phyloP scores from a whole-genome alignment of 2,329 filamentous ascomycete species.

The Fusarium nodosum region DNA sequence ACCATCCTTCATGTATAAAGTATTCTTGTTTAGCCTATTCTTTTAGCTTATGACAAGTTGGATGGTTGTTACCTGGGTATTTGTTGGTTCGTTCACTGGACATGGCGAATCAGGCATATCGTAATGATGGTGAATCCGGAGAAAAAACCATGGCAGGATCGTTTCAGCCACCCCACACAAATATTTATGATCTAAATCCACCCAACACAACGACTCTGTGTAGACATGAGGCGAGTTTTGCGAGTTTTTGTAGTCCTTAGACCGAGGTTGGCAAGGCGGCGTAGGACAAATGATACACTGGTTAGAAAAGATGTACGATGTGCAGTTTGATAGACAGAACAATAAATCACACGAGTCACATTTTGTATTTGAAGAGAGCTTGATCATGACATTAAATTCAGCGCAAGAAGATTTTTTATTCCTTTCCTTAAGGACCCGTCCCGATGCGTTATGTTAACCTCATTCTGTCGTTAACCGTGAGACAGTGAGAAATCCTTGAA shows the following conservation, averaged over 20 bases:
- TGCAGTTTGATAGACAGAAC: background rate
- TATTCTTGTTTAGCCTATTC: conserved; percentile 36
- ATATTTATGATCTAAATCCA: conserved; percentile 30
- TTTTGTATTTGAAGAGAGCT: conserved; percentile 41
- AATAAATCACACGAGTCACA: conserved; percentile 31
- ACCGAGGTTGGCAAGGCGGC: conserved; percentile 1
- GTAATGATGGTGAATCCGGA: conserved; percentile 40
- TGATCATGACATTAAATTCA: conserved; percentile 52
- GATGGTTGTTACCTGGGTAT: conserved; percentile 14
- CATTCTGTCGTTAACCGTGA: conserved; percentile 55
- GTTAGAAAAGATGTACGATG: conserved; percentile 5
- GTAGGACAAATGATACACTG: conserved; percentile 23
- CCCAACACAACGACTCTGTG: conserved; percentile 14
- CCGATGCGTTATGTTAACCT: conserved; percentile 57
- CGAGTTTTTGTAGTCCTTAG: conserved; percentile 16
- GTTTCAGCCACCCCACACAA: conserved; percentile 37
- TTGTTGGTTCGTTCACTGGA: conserved; percentile 28
- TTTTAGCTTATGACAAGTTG: conserved; percentile 16
- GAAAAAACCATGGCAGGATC: conserved; percentile 35
- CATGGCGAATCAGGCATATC: conserved; percentile 33
- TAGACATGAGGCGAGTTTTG: conserved; percentile 22
- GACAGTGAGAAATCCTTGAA: conserved; percentile 56
- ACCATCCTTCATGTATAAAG: conserved; percentile 49
- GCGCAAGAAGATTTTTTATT: conserved; percentile 55
- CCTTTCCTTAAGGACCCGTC: conserved; percentile 57